These are phyloP conservation scores for Myxozyma geophila DNA, from an alignment of 805 yeast genomes.

Conservation along the genomic window DNA sequence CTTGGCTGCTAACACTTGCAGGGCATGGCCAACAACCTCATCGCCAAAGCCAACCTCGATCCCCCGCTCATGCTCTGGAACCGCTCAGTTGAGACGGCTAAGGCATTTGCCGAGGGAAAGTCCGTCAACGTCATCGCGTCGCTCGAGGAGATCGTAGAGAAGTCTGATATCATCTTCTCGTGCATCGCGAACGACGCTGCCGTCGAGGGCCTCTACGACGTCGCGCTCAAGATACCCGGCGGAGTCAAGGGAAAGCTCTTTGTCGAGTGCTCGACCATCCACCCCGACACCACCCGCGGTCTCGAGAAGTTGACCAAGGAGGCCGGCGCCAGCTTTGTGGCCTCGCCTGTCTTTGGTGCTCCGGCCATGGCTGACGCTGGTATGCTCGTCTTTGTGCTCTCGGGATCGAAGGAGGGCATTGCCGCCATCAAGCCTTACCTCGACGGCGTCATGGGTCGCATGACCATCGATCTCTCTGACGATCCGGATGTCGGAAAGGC, in stretches of 20 bases:
- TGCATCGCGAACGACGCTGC: slow-evolving; percentile 36
- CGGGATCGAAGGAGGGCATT: slow-evolving; percentile 39
- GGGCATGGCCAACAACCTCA: slow-evolving; percentile 37
- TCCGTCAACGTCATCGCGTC: slow-evolving; percentile 19
- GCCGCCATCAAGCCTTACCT: slow-evolving; percentile 37
- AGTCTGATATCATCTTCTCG: slow-evolving; percentile 36
- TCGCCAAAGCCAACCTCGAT: slow-evolving; percentile 31
- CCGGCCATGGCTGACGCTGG: slow-evolving; percentile 41
- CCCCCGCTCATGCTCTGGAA: slow-evolving; percentile 36
- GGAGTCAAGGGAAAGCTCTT: slow-evolving; percentile 38
- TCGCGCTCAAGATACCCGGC: slow-evolving; percentile 28
- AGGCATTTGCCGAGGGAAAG: slow-evolving; percentile 26
- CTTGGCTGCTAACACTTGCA: neutral
- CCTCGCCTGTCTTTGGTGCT: slow-evolving; percentile 44
- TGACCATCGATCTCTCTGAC: slow-evolving; percentile 38
- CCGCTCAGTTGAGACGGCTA: slow-evolving; percentile 25
- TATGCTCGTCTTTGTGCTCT: slow-evolving; percentile 38
- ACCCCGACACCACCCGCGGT: slow-evolving; percentile 40
- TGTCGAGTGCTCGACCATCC: slow-evolving; percentile 41
- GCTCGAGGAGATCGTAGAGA: slow-evolving; percentile 31
- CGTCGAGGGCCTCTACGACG: slow-evolving; percentile 23
- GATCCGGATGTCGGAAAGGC: slow-evolving; percentile 39
- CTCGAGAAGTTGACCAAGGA: slow-evolving; percentile 20
- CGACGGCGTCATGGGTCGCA: slow-evolving; percentile 41
- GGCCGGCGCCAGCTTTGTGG: slow-evolving; percentile 38